Evolutionary conservation across 805 yeast species (phyloP).

Genomic region (Suhomyces canberraensis): DNA sequence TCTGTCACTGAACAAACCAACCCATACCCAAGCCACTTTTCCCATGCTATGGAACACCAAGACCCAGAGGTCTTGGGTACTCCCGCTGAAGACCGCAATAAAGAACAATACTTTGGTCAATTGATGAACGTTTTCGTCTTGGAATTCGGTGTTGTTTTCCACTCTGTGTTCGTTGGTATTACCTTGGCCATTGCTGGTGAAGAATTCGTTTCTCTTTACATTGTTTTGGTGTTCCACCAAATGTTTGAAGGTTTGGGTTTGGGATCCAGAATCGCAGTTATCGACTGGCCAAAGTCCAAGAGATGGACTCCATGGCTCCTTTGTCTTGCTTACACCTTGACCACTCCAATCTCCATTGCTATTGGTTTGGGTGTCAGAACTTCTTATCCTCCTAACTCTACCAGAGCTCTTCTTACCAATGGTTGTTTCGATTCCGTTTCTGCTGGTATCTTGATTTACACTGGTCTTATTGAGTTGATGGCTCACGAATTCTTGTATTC

Average conservation of each 20-base stretch:
- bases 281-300: conserved; percentile 48
- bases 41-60: conserved; percentile 42
- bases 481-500: conserved; percentile 38
- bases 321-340: conserved; percentile 26
- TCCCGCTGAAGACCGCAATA: conserved; percentile 29
- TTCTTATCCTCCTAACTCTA: conserved; percentile 31
- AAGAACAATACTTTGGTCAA: conserved; percentile 55
- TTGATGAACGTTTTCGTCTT: conserved; percentile 55
- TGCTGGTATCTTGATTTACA: conserved; percentile 34
- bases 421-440: conserved; percentile 36
- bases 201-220: conserved; percentile 67
- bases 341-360: conserved; percentile 35
- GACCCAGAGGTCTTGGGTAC: conserved; percentile 42
- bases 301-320: conserved; percentile 48
- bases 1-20: conserved; percentile 3
- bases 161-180: conserved; percentile 78
- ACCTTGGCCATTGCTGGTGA: conserved; percentile 76
- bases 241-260: conserved; percentile 84
- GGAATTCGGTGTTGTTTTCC: conserved; percentile 81
- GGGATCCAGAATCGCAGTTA: conserved; percentile 69
- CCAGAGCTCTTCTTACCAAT: conserved; percentile 29
- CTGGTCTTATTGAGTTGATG: conserved; percentile 37
- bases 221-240: conserved; percentile 74
- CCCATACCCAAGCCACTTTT: conserved; percentile 39
- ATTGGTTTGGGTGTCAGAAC: conserved; percentile 35